These are phyloP conservation scores for Flaveria robusta DNA, from an alignment of 129 eudicot genomes.

Conservation along the genomic window DNA sequence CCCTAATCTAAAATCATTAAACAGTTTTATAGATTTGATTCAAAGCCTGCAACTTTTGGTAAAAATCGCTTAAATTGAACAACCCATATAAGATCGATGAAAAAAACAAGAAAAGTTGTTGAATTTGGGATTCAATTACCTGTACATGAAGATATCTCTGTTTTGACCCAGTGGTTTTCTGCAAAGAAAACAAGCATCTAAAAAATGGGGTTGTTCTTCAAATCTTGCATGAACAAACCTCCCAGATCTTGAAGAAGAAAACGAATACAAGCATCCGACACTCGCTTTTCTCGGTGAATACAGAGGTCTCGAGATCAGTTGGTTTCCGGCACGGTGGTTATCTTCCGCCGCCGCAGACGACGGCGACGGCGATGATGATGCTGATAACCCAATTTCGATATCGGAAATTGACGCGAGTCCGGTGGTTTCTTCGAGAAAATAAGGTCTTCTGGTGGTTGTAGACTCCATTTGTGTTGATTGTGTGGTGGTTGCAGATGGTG, in stretches of 20 bases:
- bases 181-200: constrained; percentile 51
- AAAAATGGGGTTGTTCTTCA: constrained; percentile 52
- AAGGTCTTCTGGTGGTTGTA: constrained; percentile 40
- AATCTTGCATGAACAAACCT: constrained; percentile 42
- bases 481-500: not conserved
- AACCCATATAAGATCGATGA: constrained; percentile 2
- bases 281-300: constrained; percentile 45
- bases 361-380: constrained; percentile 28
- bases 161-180: constrained; percentile 47
- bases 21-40: not conserved
- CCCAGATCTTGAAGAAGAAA: constrained; percentile 49
- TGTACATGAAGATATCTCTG: constrained; percentile 65
- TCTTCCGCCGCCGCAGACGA: constrained; percentile 23
- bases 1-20: no score
- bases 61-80: not conserved
- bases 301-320: constrained; percentile 43
- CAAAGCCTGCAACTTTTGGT: not conserved
- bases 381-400: constrained; percentile 24
- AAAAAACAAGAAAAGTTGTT: not conserved
- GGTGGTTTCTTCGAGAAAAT: constrained; percentile 43
- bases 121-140: constrained; percentile 28
- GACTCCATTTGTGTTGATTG: constrained; percentile 35
- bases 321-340: constrained; percentile 34
- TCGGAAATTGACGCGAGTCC: constrained; percentile 49
- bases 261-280: constrained; percentile 26